A percentile compares a stretch with the other conserved stretches of the same genome.
Conservation (phyloP, 345 rosid species). For the Toxicodendron radicans region DNA sequence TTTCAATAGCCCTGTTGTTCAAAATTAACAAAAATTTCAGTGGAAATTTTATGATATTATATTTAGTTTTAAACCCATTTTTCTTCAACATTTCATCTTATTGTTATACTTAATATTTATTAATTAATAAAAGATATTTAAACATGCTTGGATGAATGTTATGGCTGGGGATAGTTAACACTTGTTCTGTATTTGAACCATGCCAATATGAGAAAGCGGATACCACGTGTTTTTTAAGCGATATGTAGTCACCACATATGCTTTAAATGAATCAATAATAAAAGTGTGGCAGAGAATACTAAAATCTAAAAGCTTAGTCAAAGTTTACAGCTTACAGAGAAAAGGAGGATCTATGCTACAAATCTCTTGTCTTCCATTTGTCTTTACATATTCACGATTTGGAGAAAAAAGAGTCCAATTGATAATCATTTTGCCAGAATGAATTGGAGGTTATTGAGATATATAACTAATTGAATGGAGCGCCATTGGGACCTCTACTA, state of each 20-base stretch:
- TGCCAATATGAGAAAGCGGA: too few relatives aligned
- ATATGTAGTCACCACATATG: too few relatives aligned
- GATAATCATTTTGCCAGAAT: not conserved
- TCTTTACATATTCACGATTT: not conserved
- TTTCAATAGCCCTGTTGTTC: too few relatives aligned
- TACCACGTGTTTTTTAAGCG: not conserved
- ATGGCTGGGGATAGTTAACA: too few relatives aligned
- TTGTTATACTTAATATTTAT: too few relatives aligned
- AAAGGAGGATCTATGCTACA: not conserved
- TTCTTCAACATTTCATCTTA: too few relatives aligned
- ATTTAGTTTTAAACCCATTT: too few relatives aligned
- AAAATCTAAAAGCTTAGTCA: conserved; percentile 29
- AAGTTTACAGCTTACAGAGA: conserved; percentile 27
- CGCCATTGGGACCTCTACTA: not conserved
- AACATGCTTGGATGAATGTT: too few relatives aligned
- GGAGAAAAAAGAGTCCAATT: not conserved
- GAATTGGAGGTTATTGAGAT: not conserved
- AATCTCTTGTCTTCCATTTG: not conserved
- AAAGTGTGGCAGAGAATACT: not conserved
- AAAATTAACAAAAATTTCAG: too few relatives aligned
- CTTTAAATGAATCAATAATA: not conserved
- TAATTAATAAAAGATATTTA: too few relatives aligned
- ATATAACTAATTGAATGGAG: not conserved
- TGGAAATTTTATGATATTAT: too few relatives aligned
- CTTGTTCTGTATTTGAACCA: too few relatives aligned